Evolutionary conservation across 352 stramenopile species (phyloP).

Genomic region (Phytopythium delawarense): DNA sequence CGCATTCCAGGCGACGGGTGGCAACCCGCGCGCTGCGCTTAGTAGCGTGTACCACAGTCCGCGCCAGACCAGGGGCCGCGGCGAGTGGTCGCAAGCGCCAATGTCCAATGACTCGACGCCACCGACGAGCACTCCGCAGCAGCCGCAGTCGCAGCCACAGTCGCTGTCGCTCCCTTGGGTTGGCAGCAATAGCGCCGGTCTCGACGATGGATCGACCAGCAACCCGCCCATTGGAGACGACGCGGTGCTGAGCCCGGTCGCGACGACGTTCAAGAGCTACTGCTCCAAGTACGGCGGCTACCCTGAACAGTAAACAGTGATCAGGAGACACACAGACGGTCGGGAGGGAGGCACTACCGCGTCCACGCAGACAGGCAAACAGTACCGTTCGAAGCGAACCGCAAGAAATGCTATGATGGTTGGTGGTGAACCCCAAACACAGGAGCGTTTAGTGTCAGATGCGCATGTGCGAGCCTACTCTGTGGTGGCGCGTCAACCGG

Average conservation of each 20-base stretch:
- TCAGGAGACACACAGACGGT: background rate
- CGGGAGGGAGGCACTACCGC: background rate
- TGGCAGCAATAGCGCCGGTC: constrained; percentile 13
- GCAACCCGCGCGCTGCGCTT: background rate
- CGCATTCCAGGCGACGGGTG: constrained; percentile 36
- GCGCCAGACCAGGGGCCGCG: background rate
- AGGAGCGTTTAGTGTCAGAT: constrained; percentile 5
- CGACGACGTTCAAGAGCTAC: constrained; percentile 65
- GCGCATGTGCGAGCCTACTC: constrained; percentile 3
- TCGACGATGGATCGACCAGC: constrained; percentile 11
- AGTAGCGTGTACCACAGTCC: constrained; percentile 11
- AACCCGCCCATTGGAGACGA: constrained; percentile 5
- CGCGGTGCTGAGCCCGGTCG: constrained; percentile 21
- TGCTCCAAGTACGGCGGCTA: constrained; percentile 88
- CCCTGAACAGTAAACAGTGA: constrained; percentile 32
- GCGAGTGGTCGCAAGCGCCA: constrained; percentile 5
- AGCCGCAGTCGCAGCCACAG: background rate
- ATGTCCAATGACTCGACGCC: background rate
- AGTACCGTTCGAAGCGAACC: constrained; percentile 5
- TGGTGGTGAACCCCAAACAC: constrained; percentile 4
- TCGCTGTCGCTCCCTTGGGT: background rate
- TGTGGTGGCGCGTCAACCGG: constrained; percentile 14
- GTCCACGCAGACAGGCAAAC: constrained; percentile 13
- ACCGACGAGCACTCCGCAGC: background rate
- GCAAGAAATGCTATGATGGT: constrained; percentile 10